Base-by-base conservation (phyloP, 352 stramenopile genomes). In the Phytophthora sp. region DNA sequence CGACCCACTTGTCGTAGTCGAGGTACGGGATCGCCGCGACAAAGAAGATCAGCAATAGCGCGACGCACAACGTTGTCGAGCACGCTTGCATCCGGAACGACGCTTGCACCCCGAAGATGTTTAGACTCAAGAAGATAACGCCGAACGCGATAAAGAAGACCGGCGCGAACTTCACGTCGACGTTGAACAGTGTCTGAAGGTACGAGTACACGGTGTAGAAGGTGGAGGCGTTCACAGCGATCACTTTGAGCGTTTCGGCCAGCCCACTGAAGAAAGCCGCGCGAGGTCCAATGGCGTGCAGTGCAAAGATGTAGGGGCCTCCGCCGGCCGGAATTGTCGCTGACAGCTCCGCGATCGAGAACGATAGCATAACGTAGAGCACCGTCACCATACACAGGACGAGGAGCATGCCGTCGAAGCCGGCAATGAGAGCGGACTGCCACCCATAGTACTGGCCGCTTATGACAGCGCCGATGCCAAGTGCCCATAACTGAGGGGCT, bases 291-390 rank as follows among this genome's bases (percentile, higher is more conserved):
- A 92, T 84, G 30, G 74, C 83, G 34, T 89, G 80, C 13, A 89
- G 66, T 8, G 83, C 76, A 61, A 92, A 92, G 11, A 89, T 74
- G 69, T 92, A 90, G 7, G 83, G 80, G 3, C 83, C 82, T 23
- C 83, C 83, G 18, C 80, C 83, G 5, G 76, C 60, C 2, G 83
- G 83, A 15, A 90, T 73, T 8, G 71, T 89, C 6, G 78, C 67
- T 41, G 80, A 90, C 23, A 92, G 67, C 55, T 92, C 82, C 26
- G 82, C 80, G 66, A 92, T 92, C 4, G 80, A 92, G 69, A 92
- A 90, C 28, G 80, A 79, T 7, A 92, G 71, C 54, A 89, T 66
- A 21, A 89, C 74, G 67, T 90, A 92, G 24, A 90, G 71, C 42
- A 88, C 69, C 0, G 82, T 90, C 30, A 88, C 79, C 54, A 88